Base-by-base conservation (phyloP, 108 stramenopile genomes). In the Nitzschia palea region DNA sequence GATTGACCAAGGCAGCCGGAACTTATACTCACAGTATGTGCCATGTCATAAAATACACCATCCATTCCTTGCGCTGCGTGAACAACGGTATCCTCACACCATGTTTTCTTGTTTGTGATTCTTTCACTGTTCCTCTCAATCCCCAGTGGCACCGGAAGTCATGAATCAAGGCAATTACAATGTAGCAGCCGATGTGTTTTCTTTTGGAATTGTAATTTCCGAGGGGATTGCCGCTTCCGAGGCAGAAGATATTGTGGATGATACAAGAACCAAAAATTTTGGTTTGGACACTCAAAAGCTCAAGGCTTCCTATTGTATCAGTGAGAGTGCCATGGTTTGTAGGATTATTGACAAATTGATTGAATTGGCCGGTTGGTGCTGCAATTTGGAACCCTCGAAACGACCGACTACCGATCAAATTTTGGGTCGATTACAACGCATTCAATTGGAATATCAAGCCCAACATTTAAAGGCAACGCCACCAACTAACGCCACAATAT, bases 1-100 rank as follows among this genome's bases (percentile, higher is more conserved):
- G 43, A 5, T 40, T 60, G 37, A 63, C 62, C 6, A 63, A 18
- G 5, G 65, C 51, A 4, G 51, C 34, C 2, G 65, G 65, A 37
- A 66, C 65, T 3, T 66, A 54, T 66, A 66, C 52, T 4, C 52
- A 66, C 65, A 66, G 47, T 48, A 48, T 20, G 47, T 48, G 22
- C 18, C 4, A 10, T 10, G 10, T 10, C 6, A 40, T 12, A 12
- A 40, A 40, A n/a, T n/a, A n/a, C n/a, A n/a, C n/a, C n/a, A n/a
- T n/a, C n/a, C n/a, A n/a, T n/a, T n/a, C n/a, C n/a, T n/a, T n/a
- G n/a, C n/a, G n/a, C n/a, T n/a, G n/a, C n/a, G n/a, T n/a, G 37
- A 40, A 12, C 6, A 12, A 40, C 6, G 12, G 37, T 10, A 40
- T 40, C 37, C 37, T 40, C 37, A 40, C 6, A 12, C 12, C 37